These are phyloP conservation scores for Saitozyma podzolica DNA, from an alignment of 768 basidiomycete species.

Conservation along the genomic window DNA sequence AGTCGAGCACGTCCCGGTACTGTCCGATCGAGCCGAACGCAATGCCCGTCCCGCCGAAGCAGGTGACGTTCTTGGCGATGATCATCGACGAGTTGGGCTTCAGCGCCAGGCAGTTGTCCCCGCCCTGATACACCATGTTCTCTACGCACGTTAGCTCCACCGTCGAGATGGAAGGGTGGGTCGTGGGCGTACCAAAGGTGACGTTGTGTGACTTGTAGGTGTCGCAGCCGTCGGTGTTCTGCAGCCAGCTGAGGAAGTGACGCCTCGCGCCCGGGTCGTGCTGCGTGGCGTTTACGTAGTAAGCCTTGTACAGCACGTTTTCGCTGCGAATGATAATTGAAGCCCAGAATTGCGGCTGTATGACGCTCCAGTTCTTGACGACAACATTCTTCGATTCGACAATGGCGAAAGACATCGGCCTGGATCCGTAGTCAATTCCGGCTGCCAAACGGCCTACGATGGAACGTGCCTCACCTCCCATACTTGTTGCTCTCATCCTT, in stretches of 20 bases:
- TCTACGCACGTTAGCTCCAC: slow-evolving; percentile 8
- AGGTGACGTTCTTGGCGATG: slow-evolving; percentile 54
- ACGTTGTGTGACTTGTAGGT: slow-evolving; percentile 55
- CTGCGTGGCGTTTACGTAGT: slow-evolving; percentile 55
- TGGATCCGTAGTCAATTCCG: background rate
- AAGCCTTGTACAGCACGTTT: slow-evolving; percentile 53
- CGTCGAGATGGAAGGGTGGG: no score
- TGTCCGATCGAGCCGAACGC: slow-evolving; percentile 56
- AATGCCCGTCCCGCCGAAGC: slow-evolving; percentile 54
- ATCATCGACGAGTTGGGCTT: slow-evolving; percentile 57
- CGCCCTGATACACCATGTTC: slow-evolving; percentile 54
- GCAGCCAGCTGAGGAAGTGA: slow-evolving; percentile 26
- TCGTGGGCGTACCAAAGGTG: slow-evolving; percentile 41
- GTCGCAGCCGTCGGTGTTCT: slow-evolving; percentile 55
- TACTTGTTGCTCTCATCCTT: slow-evolving; percentile 54
- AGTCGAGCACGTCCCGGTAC: slow-evolving; percentile 43
- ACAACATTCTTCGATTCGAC: slow-evolving; percentile 53
- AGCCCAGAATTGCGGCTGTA: slow-evolving; percentile 57
- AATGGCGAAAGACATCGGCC: slow-evolving; percentile 54
- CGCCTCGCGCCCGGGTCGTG: slow-evolving; percentile 35
- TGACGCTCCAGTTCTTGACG: slow-evolving; percentile 54
- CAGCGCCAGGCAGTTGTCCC: slow-evolving; percentile 55
- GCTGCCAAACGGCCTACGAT: background rate
- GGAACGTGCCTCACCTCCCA: slow-evolving; percentile 37
- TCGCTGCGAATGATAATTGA: slow-evolving; percentile 53